Evolutionary conservation across 306 rosid species (phyloP).

Genomic region (Quercus glauca): DNA sequence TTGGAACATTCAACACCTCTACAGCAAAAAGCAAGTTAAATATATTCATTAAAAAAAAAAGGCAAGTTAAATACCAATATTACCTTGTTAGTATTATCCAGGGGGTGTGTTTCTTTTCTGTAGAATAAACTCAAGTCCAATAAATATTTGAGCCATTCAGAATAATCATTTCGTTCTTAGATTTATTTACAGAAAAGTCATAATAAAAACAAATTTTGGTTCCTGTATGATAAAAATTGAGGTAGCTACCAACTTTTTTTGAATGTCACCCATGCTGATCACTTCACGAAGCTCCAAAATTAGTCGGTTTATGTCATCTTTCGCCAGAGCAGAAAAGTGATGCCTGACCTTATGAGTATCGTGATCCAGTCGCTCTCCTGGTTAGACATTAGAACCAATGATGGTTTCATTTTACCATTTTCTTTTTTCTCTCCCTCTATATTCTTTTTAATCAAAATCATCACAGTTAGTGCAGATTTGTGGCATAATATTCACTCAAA

Average conservation of each 20-base stretch:
- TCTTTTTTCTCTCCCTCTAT: neutral
- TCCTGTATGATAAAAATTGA: too few relatives aligned
- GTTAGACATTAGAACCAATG: slow-evolving; percentile 37
- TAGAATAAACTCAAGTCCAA: too few relatives aligned
- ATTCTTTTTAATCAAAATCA: neutral
- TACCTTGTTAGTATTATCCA: too few relatives aligned
- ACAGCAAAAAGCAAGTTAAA: too few relatives aligned
- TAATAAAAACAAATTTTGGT: neutral
- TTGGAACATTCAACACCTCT: too few relatives aligned
- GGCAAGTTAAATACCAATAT: too few relatives aligned
- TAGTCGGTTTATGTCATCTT: slow-evolving; percentile 19
- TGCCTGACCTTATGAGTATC: slow-evolving; percentile 22
- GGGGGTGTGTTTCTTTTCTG: too few relatives aligned
- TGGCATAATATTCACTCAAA: neutral
- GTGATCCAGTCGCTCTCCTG: slow-evolving; percentile 9
- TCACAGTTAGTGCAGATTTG: neutral
- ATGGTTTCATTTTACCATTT: slow-evolving; percentile 37
- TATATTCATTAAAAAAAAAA: too few relatives aligned
- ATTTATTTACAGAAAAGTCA: neutral
- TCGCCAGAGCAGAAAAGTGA: slow-evolving; percentile 28
- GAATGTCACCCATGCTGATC: neutral
- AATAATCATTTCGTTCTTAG: too few relatives aligned
- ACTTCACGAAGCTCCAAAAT: neutral
- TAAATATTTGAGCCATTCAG: too few relatives aligned
- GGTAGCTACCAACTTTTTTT: neutral